Percentiles rank a stretch among this genome's conserved stretches.
Conservation (phyloP, 192 early-diverging fungal genomes). For the Dissophora ornata region DNA sequence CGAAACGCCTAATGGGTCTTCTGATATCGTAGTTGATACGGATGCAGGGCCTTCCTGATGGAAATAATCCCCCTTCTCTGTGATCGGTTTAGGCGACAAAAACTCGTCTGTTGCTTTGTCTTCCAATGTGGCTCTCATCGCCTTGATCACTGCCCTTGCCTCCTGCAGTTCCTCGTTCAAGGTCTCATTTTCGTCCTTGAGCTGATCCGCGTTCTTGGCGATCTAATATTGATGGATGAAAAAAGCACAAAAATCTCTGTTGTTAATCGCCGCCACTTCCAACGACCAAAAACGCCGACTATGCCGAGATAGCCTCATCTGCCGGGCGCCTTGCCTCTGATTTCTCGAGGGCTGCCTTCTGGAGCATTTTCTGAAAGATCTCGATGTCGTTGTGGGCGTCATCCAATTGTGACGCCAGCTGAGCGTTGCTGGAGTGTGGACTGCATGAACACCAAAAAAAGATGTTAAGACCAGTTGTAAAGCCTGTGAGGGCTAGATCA, state of each 20-base stretch:
- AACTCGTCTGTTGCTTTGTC: constrained; percentile 44
- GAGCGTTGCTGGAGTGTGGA: constrained; percentile 46
- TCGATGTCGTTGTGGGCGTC: constrained; percentile 47
- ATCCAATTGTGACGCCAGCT: constrained; percentile 40
- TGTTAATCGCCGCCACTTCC: not conserved
- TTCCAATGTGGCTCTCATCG: constrained; percentile 41
- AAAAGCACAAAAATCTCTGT: not conserved
- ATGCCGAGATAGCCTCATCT: no score
- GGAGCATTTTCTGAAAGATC: constrained; percentile 40
- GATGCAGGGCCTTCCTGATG: not conserved
- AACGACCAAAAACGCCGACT: no score
- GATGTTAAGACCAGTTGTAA: not conserved
- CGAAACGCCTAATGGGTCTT: constrained; percentile 19
- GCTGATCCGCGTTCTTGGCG: constrained; percentile 22
- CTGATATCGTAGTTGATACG: not conserved
- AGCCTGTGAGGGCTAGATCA: no score
- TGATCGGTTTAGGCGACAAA: constrained; percentile 21
- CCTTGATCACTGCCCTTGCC: constrained; percentile 33
- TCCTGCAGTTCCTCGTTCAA: constrained; percentile 42
- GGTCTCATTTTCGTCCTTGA: constrained; percentile 31
- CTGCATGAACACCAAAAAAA: not conserved
- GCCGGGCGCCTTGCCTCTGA: constrained; percentile 20
- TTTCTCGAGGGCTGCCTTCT: constrained; percentile 44
- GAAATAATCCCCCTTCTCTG: not conserved
- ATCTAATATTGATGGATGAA: constrained; percentile 7